phyloP scores from a whole-genome alignment of 345 rosid genomes.

The Populus simonii region DNA sequence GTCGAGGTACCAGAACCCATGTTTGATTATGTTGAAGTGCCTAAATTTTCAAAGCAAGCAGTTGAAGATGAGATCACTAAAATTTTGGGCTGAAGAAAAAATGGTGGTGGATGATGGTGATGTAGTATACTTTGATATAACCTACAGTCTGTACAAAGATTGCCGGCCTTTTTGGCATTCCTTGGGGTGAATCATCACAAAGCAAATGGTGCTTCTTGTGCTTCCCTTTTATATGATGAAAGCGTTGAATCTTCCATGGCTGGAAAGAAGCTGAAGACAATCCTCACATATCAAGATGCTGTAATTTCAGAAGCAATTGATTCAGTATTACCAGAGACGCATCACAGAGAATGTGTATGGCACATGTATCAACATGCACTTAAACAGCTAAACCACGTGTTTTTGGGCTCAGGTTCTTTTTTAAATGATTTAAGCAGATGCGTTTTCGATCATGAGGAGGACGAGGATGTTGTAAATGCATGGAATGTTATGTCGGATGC shows the following conservation, averaged over 20 bases:
- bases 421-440: slow-evolving; percentile 27
- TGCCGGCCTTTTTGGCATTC: slow-evolving; percentile 26
- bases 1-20: no score
- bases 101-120: slow-evolving; percentile 33
- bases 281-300: slow-evolving; percentile 34
- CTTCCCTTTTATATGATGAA: slow-evolving; percentile 32
- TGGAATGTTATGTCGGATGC: slow-evolving; percentile 34
- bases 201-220: slow-evolving; percentile 38
- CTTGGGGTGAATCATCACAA: slow-evolving; percentile 40
- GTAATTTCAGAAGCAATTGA: slow-evolving; percentile 22
- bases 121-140: slow-evolving; percentile 32
- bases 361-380: slow-evolving; percentile 31
- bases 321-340: slow-evolving; percentile 18
- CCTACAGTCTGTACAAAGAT: slow-evolving; percentile 23
- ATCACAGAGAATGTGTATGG: slow-evolving; percentile 34
- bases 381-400: slow-evolving; percentile 26
- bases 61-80: slow-evolving; percentile 35
- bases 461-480: slow-evolving; percentile 27
- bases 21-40: no score
- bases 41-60: slow-evolving; percentile 25
- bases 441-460: slow-evolving; percentile 29
- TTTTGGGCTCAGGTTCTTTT: slow-evolving; percentile 25
- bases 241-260: slow-evolving; percentile 33
- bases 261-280: slow-evolving; percentile 27
- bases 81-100: slow-evolving; percentile 33